Evolutionary conservation across 257 asterid genomes (phyloP).

Genomic region (Sherardia arvensis): DNA sequence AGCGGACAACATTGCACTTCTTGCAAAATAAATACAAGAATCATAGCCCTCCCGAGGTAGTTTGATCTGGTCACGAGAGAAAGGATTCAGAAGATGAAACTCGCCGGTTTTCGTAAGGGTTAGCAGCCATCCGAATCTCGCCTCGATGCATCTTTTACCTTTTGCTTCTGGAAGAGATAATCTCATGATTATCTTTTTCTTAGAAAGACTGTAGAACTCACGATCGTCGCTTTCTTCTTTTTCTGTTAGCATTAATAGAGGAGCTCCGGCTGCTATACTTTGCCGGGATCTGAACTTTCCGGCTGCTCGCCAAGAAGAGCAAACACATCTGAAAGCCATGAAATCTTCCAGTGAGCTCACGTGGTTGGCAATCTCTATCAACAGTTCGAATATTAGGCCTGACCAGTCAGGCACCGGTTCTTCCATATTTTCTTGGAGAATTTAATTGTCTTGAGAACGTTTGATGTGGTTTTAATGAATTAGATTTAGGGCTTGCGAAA

Average conservation of each 20-base stretch:
- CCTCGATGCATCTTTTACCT: background rate
- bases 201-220: background rate
- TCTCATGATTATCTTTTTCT: background rate
- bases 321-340: background rate
- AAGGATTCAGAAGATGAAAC: background rate
- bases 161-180: conserved; percentile 6
- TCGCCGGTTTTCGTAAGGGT: background rate
- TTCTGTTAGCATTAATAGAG: background rate
- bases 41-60: too few species aligned
- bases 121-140: background rate
- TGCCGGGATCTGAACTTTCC: background rate
- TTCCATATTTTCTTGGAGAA: too few species aligned
- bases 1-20: background rate
- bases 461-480: too few species aligned
- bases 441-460: too few species aligned
- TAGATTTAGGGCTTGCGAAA: too few species aligned
- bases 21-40: too few species aligned
- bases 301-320: background rate
- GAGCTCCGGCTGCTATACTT: background rate
- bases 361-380: background rate
- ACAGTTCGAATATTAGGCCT: background rate
- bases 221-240: background rate
- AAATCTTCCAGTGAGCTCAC: background rate
- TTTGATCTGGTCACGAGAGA: background rate
- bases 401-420: background rate